Evolutionary conservation across 306 rosid species (phyloP), one percentile per base, ranked within the genome.

Genomic region (Vicia villosa): DNA sequence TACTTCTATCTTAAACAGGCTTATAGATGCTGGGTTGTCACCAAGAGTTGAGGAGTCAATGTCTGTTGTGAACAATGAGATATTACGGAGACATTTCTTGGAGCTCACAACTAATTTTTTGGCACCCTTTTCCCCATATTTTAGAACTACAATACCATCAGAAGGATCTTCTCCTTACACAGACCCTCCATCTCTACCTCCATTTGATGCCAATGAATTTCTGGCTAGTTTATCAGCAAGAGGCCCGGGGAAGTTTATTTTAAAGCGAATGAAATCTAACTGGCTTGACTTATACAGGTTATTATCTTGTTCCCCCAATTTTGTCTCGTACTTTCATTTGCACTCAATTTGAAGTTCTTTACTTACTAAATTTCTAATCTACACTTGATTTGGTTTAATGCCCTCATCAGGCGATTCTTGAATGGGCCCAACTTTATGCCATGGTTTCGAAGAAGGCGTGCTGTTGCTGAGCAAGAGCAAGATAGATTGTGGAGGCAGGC

Each of bases 71-170:
- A 89, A 89, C 79, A 89, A 92, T 63, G 96, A 92, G 76, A 92
- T 92, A 69, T 71, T 92, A 81, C 80, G 95, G 37, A 77, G 96
- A 47, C 96, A 87, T 78, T 92, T 92, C 83, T 76, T 87, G 81
- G 98, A 92, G 80, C 92, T 92, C 58, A 89, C 95, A 20, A 92
- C 91, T 68, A 92, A 89, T 57, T 88, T 92, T 77, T 80, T 89
- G 95, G 98, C 98, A 0, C 96, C 98, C 66, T 92, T 92, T 82
- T 88, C 96, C 62, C 96, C 96, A 42, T 92, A 86, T 78, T 92
- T 92, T 72, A 80, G 87, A 82, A 80, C 85, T 66, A 82, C 86
- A 68, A 81, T 86, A 38, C 98, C 92, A 11, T 74, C 78, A 12
- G 96, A 84, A 86, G 95, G 92, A 52, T 84, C 86, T 74, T 84